A percentile compares a stretch with the other conserved stretches of the same genome.
Conservation (phyloP, 352 stramenopile genomes). For the Globisporangium cederbergense region DNA sequence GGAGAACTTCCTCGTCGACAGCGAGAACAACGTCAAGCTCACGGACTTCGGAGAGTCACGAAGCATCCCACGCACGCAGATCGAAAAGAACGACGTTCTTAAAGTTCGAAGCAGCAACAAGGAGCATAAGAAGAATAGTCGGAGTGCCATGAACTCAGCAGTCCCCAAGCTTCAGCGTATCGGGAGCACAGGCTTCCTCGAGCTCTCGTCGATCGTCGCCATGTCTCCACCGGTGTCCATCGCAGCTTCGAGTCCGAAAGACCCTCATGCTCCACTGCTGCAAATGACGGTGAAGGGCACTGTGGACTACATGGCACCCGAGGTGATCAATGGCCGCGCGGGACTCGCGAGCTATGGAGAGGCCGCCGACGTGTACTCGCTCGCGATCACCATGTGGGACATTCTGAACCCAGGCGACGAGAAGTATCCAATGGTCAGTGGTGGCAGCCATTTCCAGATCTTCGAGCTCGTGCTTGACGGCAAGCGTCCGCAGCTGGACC, state of each 20-base stretch:
- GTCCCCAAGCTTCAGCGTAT: not conserved
- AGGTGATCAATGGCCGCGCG: slow-evolving; percentile 54
- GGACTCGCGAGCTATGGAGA: slow-evolving; percentile 52
- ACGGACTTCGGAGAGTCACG: slow-evolving; percentile 66
- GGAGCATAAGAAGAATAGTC: not conserved
- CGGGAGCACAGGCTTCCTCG: slow-evolving; percentile 12
- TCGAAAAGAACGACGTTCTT: slow-evolving; percentile 2
- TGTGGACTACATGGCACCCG: slow-evolving; percentile 69
- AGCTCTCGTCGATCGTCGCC: slow-evolving; percentile 11
- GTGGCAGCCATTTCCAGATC: slow-evolving; percentile 42
- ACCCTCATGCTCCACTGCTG: not conserved
- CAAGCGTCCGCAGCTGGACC: slow-evolving; percentile 35
- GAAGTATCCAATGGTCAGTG: slow-evolving; percentile 35
- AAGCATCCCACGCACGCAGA: slow-evolving; percentile 24
- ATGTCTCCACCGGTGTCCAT: not conserved
- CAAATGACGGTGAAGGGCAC: slow-evolving; percentile 71
- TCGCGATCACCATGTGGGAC: slow-evolving; percentile 65
- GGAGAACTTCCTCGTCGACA: slow-evolving; percentile 59
- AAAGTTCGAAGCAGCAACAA: not conserved
- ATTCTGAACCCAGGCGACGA: slow-evolving; percentile 45
- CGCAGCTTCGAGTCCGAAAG: not conserved
- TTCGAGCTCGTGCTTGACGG: slow-evolving; percentile 50
- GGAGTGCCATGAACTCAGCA: not conserved
- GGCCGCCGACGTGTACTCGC: slow-evolving; percentile 65
- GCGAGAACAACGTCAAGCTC: slow-evolving; percentile 48